Evolutionary conservation across 2,329 filamentous ascomycete species (phyloP).

Genomic region (Arthrinium puccinioides): DNA sequence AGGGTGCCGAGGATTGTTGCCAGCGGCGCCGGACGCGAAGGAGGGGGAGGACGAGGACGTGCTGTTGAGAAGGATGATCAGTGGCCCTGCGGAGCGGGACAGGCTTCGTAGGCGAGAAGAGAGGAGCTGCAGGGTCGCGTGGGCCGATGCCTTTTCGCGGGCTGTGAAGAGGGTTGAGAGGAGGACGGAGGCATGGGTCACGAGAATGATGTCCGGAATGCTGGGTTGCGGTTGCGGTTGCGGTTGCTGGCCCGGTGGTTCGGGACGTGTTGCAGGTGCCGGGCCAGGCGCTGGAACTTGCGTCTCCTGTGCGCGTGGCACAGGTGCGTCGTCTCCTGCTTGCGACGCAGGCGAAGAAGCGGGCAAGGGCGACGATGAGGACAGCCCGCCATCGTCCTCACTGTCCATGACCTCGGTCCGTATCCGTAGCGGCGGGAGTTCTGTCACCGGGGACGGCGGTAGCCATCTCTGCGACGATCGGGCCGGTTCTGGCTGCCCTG

Average conservation of each 20-base stretch:
- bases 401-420: conserved; percentile 28
- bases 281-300: neutral
- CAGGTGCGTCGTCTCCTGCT: neutral
- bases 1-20: no score
- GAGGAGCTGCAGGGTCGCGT: conserved; percentile 40
- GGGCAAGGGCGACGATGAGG: conserved; percentile 11
- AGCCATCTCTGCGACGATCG: conserved; percentile 12
- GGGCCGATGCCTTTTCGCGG: conserved; percentile 37
- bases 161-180: conserved; percentile 45
- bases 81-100: conserved; percentile 33
- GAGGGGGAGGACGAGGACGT: neutral
- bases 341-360: neutral
- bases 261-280: conserved; percentile 1
- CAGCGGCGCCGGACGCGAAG: neutral
- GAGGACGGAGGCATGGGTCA: conserved; percentile 47
- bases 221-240: conserved; percentile 3
- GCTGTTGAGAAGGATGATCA: conserved; percentile 47
- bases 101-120: conserved; percentile 38
- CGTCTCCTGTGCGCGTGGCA: neutral
- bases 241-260: neutral
- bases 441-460: conserved; percentile 2
- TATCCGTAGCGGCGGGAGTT: conserved; percentile 1
- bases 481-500: neutral
- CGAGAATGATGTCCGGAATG: conserved; percentile 40
- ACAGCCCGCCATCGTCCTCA: conserved; percentile 26